A percentile compares a stretch with the other conserved stretches of the same genome.
These are phyloP conservation scores for Misopates orontium DNA, from an alignment of 257 asterid genomes.

Conservation along the genomic window DNA sequence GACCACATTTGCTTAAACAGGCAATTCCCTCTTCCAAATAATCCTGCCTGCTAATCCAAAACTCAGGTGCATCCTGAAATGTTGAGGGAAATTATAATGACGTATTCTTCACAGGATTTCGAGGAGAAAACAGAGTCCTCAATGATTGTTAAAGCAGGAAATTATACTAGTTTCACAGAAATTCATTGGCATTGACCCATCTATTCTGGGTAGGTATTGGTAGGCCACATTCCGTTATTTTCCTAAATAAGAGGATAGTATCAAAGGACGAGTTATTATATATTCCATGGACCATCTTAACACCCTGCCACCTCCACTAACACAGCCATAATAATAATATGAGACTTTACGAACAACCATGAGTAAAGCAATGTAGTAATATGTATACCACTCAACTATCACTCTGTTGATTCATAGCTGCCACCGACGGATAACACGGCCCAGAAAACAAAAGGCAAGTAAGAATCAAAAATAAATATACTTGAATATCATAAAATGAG, in stretches of 20 bases:
- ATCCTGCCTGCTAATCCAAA: constrained; percentile 95
- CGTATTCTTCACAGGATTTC: neutral
- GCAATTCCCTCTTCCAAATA: constrained; percentile 94
- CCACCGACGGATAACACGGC: neutral
- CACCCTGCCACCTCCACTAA: too few relatives aligned
- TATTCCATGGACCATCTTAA: neutral
- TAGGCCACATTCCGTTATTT: neutral
- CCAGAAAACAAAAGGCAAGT: neutral
- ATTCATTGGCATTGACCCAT: neutral
- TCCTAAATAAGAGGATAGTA: neutral
- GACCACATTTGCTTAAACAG: constrained; percentile 95
- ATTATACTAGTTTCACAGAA: neutral
- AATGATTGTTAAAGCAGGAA: neutral
- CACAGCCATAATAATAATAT: too few relatives aligned
- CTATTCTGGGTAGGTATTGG: neutral
- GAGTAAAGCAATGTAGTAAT: neutral
- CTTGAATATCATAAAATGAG: too few relatives aligned
- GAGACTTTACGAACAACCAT: too few relatives aligned
- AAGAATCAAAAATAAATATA: neutral
- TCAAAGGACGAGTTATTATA: neutral
- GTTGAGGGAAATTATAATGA: constrained; percentile 16
- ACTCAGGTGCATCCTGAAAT: constrained; percentile 96
- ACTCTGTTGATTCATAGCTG: too few relatives aligned
- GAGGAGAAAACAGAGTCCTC: neutral
- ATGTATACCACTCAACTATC: neutral